Evolutionary conservation across 225 moss, liverwort and hornwort genomes (phyloP), one percentile per base, ranked within the genome.

Genomic region (Marchantia polymorpha): DNA sequence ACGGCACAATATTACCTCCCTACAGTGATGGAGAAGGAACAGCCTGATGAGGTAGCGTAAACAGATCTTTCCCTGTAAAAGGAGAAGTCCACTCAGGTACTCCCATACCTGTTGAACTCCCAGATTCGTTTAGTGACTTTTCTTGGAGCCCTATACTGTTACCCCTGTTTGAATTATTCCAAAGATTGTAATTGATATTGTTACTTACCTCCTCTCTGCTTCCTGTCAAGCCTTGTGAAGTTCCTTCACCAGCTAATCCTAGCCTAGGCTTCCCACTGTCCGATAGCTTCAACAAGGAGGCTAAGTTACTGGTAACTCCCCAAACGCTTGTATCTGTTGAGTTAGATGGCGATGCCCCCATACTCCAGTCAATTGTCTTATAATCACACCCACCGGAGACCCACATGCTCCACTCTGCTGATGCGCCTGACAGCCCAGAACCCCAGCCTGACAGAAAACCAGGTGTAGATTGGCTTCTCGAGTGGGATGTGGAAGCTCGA

Each of bases 71-170:
- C 80, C 85, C 88, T 66, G 85, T 83, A 80, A 88, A 88, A 58
- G 88, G 88, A 51, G 88, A 88, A 72, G 88, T 88, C 88, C 88
- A 88, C 78, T 88, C 88, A 29, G 83, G 88, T 67, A 79, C 83
- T 63, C 83, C 87, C 49, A 83, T 56, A 75, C 75, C 85, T 63
- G 83, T 23, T 59, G 83, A 55, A 83, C 64, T 82, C 76, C 83
- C 88, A 76, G 74, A 25, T 47, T 88, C 88, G 19, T 61, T 81
- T 16, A 51, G 54, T n/a, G 81, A 51, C 72, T 83, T 85, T 27
- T 88, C 85, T 83, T 88, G 85, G 25, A 83, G 78, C 29, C 83
- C 88, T 51, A 77, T 55, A 56, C 12, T 68, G 54, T 76, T 85
- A 47, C 56, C 85, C 75, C 82, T 80, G 72, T 79, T 79, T 55